Evolutionary conservation across 257 asterid genomes (phyloP), one percentile per base, ranked within the genome.

Genomic region (Parsonsia alboflavescens): DNA sequence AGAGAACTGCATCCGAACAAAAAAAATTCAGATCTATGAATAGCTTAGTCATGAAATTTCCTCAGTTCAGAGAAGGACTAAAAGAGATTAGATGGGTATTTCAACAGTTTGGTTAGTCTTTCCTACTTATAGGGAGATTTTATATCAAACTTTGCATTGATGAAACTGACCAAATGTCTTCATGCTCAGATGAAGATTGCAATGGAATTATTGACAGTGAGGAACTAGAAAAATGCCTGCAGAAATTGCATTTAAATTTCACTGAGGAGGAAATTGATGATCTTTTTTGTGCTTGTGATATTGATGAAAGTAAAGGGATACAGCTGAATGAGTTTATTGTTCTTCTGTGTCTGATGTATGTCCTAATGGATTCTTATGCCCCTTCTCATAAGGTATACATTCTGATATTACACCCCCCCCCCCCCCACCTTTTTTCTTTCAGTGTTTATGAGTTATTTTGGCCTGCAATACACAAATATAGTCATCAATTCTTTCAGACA

Each of bases 251-350:
- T 73, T 83, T 85, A 73, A 58, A 77, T 39, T 72, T 84, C 28
- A 45, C 75, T 10, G 84, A 84, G 26, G 80, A 83, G 73, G 87
- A 85, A 64, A 80, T 87, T 41, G 81, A 80, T 68, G 86, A 85
- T 73, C 86, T 85, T 73, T 79, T 82, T 57, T 12, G 65, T 66
- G 81, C 84, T 13, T 83, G 88, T 68, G 92, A 85, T 70, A 78
- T 84, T 66, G 76, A 87, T 73, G 86, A 77, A 28, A 82, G 63
- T 7, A 73, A 85, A 75, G 86, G 88, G 76, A 85, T 87, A 70
- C 87, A 84, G 59, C 81, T 87, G 71, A 84, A 80, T 0, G 91
- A 83, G 88, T 85, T 87, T 46, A 85, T 82, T 61, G 89, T 82
- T 75, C 85, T 87, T 76, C 76, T 85, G 12, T 87, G 85, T 65